Conservation (phyloP, 2,329 filamentous ascomycete species). For the Penicillium vulpinum region DNA sequence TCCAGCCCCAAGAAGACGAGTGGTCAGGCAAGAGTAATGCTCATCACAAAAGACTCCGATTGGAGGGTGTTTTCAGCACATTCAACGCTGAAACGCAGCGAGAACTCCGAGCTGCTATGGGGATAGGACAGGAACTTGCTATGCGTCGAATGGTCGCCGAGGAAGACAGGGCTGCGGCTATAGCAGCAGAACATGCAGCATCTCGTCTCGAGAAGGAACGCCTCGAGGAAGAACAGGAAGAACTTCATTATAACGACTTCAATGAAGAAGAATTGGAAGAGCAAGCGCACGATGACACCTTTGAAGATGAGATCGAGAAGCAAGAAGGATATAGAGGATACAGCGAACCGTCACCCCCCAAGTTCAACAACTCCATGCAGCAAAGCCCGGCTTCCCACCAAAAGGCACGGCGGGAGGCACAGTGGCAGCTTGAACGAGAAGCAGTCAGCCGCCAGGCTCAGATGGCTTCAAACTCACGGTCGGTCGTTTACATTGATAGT, state of each 20-base stretch:
- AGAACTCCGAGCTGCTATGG: constrained; percentile 43
- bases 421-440: constrained; percentile 50
- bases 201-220: constrained; percentile 2
- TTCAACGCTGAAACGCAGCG: constrained; percentile 40
- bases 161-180: constrained; percentile 8
- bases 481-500: constrained; percentile 49
- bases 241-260: background rate
- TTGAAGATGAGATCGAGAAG: constrained; percentile 5
- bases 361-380: background rate
- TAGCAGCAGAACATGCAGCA: constrained; percentile 4
- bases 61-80: constrained; percentile 40
- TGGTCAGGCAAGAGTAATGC: constrained; percentile 8
- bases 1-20: constrained; percentile 23
- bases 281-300: background rate
- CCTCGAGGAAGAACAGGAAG: background rate
- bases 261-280: constrained; percentile 11
- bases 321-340: background rate
- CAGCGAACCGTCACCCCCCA: background rate
- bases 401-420: constrained; percentile 33
- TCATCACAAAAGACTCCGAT: constrained; percentile 22
- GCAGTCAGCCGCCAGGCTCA: constrained; percentile 47
- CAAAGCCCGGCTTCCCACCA: background rate
- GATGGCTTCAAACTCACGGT: constrained; percentile 40
- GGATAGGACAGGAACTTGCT: constrained; percentile 46
- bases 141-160: constrained; percentile 31